Conservation (phyloP, 768 basidiomycete species). For the Albatrellus ellisii region DNA sequence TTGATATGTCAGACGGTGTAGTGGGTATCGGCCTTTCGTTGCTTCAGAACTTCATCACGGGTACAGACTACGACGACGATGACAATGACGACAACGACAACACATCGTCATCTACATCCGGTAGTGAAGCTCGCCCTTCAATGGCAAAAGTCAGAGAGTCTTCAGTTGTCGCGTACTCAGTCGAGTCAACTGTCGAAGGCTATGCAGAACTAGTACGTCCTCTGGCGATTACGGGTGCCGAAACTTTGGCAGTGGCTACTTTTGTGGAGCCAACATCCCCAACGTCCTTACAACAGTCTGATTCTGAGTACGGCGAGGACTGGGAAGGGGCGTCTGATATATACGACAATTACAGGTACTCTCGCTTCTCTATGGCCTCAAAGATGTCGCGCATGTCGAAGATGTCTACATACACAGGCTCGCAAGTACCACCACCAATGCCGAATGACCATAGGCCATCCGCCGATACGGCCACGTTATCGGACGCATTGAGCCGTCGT, state of each 20-base stretch:
- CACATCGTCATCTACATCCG: conserved; percentile 10
- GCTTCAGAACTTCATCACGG: conserved; percentile 35
- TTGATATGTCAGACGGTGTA: conserved; percentile 40
- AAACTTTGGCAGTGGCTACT: not conserved
- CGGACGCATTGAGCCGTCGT: conserved; percentile 1
- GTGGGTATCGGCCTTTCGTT: conserved; percentile 60
- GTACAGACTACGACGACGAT: conserved; percentile 18
- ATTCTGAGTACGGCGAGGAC: conserved; percentile 23
- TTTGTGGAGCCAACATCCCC: not conserved
- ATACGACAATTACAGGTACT: conserved; percentile 73
- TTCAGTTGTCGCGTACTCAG: too few relatives aligned
- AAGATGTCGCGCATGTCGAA: conserved; percentile 28
- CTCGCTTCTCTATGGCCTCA: conserved; percentile 40
- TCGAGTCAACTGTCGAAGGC: not conserved
- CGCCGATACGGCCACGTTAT: conserved; percentile 1
- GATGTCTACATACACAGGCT: conserved; percentile 20
- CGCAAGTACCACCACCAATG: conserved; percentile 18
- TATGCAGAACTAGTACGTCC: not conserved
- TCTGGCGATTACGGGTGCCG: not conserved
- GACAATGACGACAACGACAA: conserved; percentile 15
- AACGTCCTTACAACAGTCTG: conserved; percentile 1
- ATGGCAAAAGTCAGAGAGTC: conserved; percentile 13
- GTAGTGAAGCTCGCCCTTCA: conserved; percentile 5
- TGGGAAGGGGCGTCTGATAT: conserved; percentile 66
- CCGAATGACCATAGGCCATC: conserved; percentile 15